Base-by-base conservation (phyloP, 495 filamentous ascomycete genomes). In the Trichoderma erinaceum region DNA sequence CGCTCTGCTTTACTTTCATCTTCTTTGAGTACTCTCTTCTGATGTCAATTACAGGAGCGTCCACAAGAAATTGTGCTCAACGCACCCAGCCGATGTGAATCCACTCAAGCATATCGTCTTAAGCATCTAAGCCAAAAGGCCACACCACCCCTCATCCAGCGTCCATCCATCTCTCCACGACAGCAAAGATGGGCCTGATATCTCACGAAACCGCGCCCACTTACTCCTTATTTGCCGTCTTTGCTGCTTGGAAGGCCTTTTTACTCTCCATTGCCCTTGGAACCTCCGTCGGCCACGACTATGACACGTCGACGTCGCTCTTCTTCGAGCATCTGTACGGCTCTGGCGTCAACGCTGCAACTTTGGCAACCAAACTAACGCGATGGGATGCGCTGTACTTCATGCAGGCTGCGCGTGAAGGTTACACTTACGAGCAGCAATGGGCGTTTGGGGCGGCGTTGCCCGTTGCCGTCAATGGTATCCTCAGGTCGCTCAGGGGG, bases 351-450 rank as follows among this genome's bases (percentile, higher is more conserved):
- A 38, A 52, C 48, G 43, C 64, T 21, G 73, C 72, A 65, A 69
- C 73, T 61, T 65, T 78, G 66, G 63, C 83, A 69, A 69, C 78
- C 68, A 88, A 87, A 66, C 82, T 97, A 48, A 87, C 88, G 0
- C 84, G 94, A 77, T 99, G 95, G 95, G 95, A 99, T 74, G 88
- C 90, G 44, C 88, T 99, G 66, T 98, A 97, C 75, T 98, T 91
- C 72, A 79, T 88, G 43, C 84, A 87, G 67, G 76, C 81, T 58
- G 88, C 92, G 0, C 79, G 83, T 67, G 80, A 87, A 41, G 93
- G 92, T 27, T 92, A 97, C 69, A 65, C 88, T 12, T 93, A 89
- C 78, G 95, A 99, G 78, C 96, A 99, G 78, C 92, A 97, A 78
- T 98, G 93, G 93, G 95, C 96, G 1, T 99, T 97, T 79, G 89